Evolutionary conservation across 2,329 filamentous ascomycete genomes (phyloP), one percentile per base, ranked within the genome.

Genomic region (Aureobasidium leucospermi): DNA sequence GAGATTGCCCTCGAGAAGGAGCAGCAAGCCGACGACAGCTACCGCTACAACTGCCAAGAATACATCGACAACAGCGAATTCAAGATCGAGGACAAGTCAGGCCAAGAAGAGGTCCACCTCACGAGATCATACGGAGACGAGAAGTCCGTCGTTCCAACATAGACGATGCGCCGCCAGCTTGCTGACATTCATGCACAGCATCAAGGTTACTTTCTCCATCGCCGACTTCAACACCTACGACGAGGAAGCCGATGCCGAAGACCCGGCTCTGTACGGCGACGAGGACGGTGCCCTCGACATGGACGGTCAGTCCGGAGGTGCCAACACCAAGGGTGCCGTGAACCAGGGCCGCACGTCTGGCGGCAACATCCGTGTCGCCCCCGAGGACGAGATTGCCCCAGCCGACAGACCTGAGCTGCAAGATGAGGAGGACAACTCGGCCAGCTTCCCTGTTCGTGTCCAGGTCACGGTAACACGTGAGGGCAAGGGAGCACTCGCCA

Each of bases 381-480:
- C 81, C 23, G 81, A 85, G 69, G 81, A 84, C 70, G 72, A 75
- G 62, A 66, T 81, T 61, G 76, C 84, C 9, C 80, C 82, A 29
- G 78, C 81, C 57, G 83, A 85, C 67, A 75, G 79, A 62, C 81
- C 81, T 59, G 81, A 82, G 65, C 74, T 80, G 34, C 74, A 75
- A 34, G 86, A 88, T 62, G 81, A 79, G 45, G 79, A 78, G 48
- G 82, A 80, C 4, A 71, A 75, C 58, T 78, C 82, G 61, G 75
- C 81, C 41, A 81, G 84, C 61, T 90, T 93, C 72, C 90, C 92
- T 60, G 89, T 88, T 68, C 87, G 87, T 66, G 81, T 96, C 64
- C 90, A 88, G 75, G 85, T 99, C 68, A 86, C 92, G 52, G 82
- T 99, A 61, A 90, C 96, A 81, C 95, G 96, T 80, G 81, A 88